Evolutionary conservation across 2,329 filamentous ascomycete species (phyloP).

Genomic region (Monosporascus sp.): DNA sequence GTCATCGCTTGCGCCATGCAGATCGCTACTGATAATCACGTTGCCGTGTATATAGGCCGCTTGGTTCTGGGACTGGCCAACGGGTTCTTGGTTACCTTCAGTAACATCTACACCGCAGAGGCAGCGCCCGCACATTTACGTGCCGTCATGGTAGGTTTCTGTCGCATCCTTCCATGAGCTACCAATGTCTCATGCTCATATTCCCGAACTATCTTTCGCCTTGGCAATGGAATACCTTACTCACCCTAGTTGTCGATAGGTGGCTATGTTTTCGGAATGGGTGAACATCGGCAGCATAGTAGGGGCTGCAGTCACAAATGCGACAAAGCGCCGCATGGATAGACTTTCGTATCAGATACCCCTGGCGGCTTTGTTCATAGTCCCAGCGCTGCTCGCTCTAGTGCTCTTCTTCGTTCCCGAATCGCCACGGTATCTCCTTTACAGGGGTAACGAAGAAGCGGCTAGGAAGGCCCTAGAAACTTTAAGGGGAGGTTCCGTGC

Average conservation of each 20-base stretch:
- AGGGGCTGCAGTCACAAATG: conserved; percentile 39
- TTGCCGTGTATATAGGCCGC: conserved; percentile 40
- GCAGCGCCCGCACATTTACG: conserved; percentile 41
- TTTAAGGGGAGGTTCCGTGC: conserved; percentile 26
- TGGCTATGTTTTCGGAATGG: conserved; percentile 41
- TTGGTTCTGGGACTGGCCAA: conserved; percentile 39
- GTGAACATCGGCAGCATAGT: conserved; percentile 44
- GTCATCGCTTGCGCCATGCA: conserved; percentile 39
- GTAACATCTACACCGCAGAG: conserved; percentile 44
- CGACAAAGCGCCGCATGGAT: conserved; percentile 30
- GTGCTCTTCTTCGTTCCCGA: conserved; percentile 43
- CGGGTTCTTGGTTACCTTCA: conserved; percentile 41
- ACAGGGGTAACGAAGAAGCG: conserved; percentile 20
- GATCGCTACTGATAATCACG: conserved; percentile 34
- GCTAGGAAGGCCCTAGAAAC: conserved; percentile 25
- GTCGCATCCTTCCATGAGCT: neutral
- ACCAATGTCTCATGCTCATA: neutral
- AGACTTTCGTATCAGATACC: conserved; percentile 44
- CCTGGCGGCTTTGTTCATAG: conserved; percentile 38
- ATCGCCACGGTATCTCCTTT: conserved; percentile 39
- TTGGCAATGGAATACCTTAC: neutral
- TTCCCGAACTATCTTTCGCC: neutral
- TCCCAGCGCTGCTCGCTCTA: conserved; percentile 40
- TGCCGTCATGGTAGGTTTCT: conserved; percentile 37
- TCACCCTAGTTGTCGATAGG: neutral